phyloP scores from a whole-genome alignment of 1,284 basidiomycete species.

The Ganoderma sinense region DNA sequence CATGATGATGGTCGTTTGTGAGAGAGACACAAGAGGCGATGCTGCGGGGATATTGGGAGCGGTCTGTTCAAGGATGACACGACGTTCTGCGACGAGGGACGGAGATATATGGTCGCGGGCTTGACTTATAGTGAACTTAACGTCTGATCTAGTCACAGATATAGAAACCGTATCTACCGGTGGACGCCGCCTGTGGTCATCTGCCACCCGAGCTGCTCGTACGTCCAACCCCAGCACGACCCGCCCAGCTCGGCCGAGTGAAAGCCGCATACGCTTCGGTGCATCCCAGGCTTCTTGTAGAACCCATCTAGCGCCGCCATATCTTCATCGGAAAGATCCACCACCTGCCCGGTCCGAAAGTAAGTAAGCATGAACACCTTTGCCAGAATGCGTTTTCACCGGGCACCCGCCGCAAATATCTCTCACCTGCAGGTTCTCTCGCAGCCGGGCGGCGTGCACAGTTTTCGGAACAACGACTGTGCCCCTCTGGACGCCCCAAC shows the following conservation, averaged over 20 bases:
- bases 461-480: conserved; percentile 55
- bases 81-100: background rate
- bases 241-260: conserved; percentile 41
- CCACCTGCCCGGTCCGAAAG: conserved; percentile 39
- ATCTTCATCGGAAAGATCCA: conserved; percentile 46
- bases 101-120: background rate
- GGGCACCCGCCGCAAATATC: background rate
- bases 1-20: conserved; percentile 6
- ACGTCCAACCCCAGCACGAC: conserved; percentile 56
- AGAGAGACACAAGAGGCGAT: background rate
- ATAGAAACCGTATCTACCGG: conserved; percentile 7
- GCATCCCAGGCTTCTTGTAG: conserved; percentile 54
- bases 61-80: background rate
- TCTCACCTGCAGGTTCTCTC: conserved; percentile 51
- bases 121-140: background rate
- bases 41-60: background rate
- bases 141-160: background rate
- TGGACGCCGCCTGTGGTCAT: conserved; percentile 46
- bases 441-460: conserved; percentile 51
- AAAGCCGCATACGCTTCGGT: conserved; percentile 48
- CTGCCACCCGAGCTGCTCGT: conserved; percentile 53
- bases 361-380: background rate
- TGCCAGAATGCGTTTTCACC: background rate
- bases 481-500: conserved; percentile 55
- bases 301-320: conserved; percentile 47